phyloP scores from a whole-genome alignment of 768 basidiomycete genomes.

The Favolaschia claudopus region DNA sequence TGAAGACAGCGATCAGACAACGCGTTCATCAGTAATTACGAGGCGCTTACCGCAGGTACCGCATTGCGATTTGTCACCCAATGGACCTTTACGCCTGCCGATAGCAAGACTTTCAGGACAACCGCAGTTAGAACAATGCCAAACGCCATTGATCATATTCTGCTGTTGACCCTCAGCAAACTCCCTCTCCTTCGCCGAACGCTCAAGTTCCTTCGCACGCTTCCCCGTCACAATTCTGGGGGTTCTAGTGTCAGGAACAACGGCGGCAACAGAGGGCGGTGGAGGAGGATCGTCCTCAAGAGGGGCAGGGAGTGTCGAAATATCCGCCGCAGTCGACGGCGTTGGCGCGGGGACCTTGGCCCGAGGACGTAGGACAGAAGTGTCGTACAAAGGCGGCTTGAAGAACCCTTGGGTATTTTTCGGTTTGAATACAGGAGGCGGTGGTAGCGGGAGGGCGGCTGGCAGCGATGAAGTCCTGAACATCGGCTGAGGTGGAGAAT shows the following conservation, averaged over 20 bases:
- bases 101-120: constrained; percentile 88
- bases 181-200: constrained; percentile 85
- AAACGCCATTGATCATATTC: constrained; percentile 83
- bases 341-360: constrained; percentile 68
- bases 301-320: constrained; percentile 62
- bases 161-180: constrained; percentile 84
- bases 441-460: constrained; percentile 41
- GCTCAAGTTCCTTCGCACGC: constrained; percentile 75
- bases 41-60: constrained; percentile 84
- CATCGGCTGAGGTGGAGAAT: constrained; percentile 68
- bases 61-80: constrained; percentile 91
- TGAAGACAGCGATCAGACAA: constrained; percentile 36
- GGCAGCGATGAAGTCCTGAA: constrained; percentile 56
- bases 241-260: constrained; percentile 55
- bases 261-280: constrained; percentile 36
- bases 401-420: constrained; percentile 77
- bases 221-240: constrained; percentile 62
- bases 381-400: constrained; percentile 71
- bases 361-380: constrained; percentile 63
- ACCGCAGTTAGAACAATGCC: constrained; percentile 97
- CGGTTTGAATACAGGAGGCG: constrained; percentile 59
- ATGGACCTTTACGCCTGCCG: constrained; percentile 87
- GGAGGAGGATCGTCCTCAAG: constrained; percentile 67
- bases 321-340: constrained; percentile 72
- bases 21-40: constrained; percentile 4